phyloP scores from a whole-genome alignment of 768 basidiomycete genomes.

The Inosperma sp. region DNA sequence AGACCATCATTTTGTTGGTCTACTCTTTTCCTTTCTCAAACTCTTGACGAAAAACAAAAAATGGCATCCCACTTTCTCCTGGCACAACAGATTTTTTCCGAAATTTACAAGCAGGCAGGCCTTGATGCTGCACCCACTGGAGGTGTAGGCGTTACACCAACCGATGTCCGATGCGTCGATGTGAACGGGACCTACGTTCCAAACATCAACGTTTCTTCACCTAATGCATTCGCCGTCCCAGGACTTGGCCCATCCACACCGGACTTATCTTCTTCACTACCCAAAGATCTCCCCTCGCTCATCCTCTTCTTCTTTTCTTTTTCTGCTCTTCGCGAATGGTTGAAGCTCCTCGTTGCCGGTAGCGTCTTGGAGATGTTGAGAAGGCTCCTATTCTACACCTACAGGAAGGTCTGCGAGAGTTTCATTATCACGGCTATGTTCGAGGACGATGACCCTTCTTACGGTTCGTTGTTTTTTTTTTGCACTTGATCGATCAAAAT shows the following conservation, averaged over 20 bases:
- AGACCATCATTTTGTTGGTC: too few relatives aligned
- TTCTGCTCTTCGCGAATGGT: conserved; percentile 57
- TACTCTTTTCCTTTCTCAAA: too few relatives aligned
- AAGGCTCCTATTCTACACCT: conserved; percentile 40
- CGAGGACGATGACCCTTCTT: conserved; percentile 53
- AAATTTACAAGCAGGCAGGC: conserved; percentile 9
- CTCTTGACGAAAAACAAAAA: too few relatives aligned
- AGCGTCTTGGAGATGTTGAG: conserved; percentile 56
- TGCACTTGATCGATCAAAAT: not conserved
- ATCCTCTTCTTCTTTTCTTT: conserved; percentile 47
- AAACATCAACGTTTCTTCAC: too few relatives aligned
- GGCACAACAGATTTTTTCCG: conserved; percentile 23
- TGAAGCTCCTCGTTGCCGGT: conserved; percentile 59
- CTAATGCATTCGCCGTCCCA: too few relatives aligned
- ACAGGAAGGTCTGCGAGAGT: conserved; percentile 41
- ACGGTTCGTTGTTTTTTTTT: conserved; percentile 36
- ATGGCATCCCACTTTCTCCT: conserved; percentile 8
- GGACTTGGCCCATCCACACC: conserved; percentile 7
- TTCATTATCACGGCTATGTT: conserved; percentile 64
- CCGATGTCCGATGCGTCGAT: too few relatives aligned
- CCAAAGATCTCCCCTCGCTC: conserved; percentile 29
- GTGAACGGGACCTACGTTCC: too few relatives aligned
- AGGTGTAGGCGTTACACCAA: conserved; percentile 13
- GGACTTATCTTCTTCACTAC: conserved; percentile 7
- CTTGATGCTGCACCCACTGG: conserved; percentile 11